These are phyloP conservation scores for Saturnispora sekii DNA, from an alignment of 805 yeast genomes.

Conservation along the genomic window DNA sequence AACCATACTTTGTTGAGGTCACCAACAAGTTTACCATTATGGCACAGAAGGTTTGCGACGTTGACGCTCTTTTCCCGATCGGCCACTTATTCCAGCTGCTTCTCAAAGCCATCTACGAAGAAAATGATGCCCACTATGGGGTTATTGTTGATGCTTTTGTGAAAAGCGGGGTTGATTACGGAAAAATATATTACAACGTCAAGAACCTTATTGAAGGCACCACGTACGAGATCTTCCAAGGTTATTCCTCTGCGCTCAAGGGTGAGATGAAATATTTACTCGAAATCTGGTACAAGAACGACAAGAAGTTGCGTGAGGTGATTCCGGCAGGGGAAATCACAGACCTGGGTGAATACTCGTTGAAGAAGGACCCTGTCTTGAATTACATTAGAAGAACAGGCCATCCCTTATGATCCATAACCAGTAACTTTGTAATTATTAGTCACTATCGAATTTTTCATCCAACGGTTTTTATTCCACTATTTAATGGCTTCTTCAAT, in stretches of 20 bases:
- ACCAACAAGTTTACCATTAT: constrained; percentile 30
- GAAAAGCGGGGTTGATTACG: constrained; percentile 54
- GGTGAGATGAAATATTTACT: constrained; percentile 57
- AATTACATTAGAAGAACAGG: constrained; percentile 34
- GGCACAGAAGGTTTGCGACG: constrained; percentile 56
- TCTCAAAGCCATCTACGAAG: constrained; percentile 39
- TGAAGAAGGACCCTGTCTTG: constrained; percentile 50
- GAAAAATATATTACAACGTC: constrained; percentile 54
- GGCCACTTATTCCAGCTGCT: constrained; percentile 59
- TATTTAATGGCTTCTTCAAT: constrained; percentile 77
- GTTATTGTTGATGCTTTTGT: constrained; percentile 51
- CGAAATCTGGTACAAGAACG: constrained; percentile 56
- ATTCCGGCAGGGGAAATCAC: constrained; percentile 38
- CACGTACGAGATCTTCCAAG: constrained; percentile 40
- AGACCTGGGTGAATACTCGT: constrained; percentile 35
- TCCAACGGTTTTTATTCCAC: not conserved
- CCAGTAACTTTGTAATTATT: too few species aligned
- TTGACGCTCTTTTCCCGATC: constrained; percentile 76
- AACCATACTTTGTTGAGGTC: constrained; percentile 32
- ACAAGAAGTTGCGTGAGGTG: constrained; percentile 51
- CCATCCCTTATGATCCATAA: constrained; percentile 18
- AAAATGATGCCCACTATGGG: constrained; percentile 31
- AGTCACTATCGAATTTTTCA: not conserved
- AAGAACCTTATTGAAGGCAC: constrained; percentile 55
- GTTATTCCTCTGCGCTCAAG: constrained; percentile 31